These are phyloP conservation scores for Suillus ampliporus DNA, from an alignment of 768 basidiomycete species.

Conservation along the genomic window DNA sequence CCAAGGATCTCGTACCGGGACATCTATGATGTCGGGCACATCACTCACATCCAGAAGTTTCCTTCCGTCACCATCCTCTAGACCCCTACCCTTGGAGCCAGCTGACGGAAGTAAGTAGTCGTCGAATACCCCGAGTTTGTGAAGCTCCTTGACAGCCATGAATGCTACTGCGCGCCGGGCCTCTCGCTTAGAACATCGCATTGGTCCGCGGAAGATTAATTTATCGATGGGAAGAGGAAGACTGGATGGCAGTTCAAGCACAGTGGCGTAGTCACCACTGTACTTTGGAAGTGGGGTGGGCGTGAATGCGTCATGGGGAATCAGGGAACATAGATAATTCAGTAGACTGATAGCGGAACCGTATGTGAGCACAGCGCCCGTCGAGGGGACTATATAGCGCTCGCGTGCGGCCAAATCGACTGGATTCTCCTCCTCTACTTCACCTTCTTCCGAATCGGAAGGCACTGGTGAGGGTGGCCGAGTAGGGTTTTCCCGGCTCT, in stretches of 20 bases:
- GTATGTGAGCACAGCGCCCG: slow-evolving; percentile 82
- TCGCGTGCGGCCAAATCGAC: slow-evolving; percentile 70
- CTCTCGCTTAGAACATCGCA: slow-evolving; percentile 71
- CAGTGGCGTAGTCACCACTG: slow-evolving; percentile 59
- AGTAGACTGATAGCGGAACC: slow-evolving; percentile 75
- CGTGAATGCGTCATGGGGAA: slow-evolving; percentile 76
- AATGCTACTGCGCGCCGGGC: slow-evolving; percentile 87
- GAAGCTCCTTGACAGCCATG: slow-evolving; percentile 71
- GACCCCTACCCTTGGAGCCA: slow-evolving; percentile 50
- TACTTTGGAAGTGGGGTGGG: slow-evolving; percentile 63
- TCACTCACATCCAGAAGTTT: slow-evolving; percentile 47
- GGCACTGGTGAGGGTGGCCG: slow-evolving; percentile 31
- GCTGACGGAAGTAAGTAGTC: slow-evolving; percentile 81
- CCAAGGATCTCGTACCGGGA: slow-evolving; percentile 72
- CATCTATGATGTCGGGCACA: slow-evolving; percentile 61
- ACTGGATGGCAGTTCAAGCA: slow-evolving; percentile 68
- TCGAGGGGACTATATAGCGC: slow-evolving; percentile 71
- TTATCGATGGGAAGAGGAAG: slow-evolving; percentile 62
- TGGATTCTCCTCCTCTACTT: slow-evolving; percentile 53
- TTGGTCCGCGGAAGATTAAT: slow-evolving; percentile 64
- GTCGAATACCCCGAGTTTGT: slow-evolving; percentile 77
- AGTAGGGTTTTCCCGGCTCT: slow-evolving; percentile 47
- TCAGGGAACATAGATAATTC: slow-evolving; percentile 76
- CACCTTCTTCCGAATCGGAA: slow-evolving; percentile 37
- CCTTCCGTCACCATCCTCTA: slow-evolving; percentile 59